Evolutionary conservation across 2,329 filamentous ascomycete species (phyloP), one percentile per base, ranked within the genome.

Genomic region (Dactylellina leptospora): DNA sequence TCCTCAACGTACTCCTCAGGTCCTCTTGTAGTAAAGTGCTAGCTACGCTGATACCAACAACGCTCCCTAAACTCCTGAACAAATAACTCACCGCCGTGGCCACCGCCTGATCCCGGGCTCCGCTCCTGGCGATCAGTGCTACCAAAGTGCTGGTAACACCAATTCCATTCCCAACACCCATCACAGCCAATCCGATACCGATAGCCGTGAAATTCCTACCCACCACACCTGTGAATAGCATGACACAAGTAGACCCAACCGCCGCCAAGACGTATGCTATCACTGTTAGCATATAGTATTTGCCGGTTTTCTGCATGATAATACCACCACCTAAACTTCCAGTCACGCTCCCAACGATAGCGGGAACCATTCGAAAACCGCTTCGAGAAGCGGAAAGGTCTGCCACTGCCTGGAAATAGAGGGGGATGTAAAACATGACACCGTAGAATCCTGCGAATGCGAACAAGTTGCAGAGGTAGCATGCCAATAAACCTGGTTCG

Each of bases 41-140:
- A 54, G 85, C 85, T 64, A 91, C 81, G n/a, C 88, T 89, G 61
- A 92, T 83, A 9, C 90, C 85, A 38, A 87, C 83, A 8, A 87
- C 85, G 13, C 83, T 85, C 9, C 86, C 91, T 0, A 93, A 82
- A 0, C 88, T 89, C 38, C 90, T 87, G 82, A 93, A 93, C 22
- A 93, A 85, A 79, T 93, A 93, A 18, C 87, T 90, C 78, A 89
- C 92, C 5, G 91, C 90, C 13, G 90, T 90, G 2, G 88, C 89
- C 0, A 93, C 85, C 1, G 91, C 90, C 73, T 90, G 87, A 75
- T 93, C 90, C 44, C 86, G 83, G 2, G 83, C 82, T 0, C 85
- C 81, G 0, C 88, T 85, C 77, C 92, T 91, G 28, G 90, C 87
- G 74, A 93, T 86, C 36, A 92, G 82, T 1, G 84, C 88, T 48